Evolutionary conservation across 2,329 filamentous ascomycete species (phyloP), one percentile per base, ranked within the genome.

Genomic region (Salinomyces thailandicus): DNA sequence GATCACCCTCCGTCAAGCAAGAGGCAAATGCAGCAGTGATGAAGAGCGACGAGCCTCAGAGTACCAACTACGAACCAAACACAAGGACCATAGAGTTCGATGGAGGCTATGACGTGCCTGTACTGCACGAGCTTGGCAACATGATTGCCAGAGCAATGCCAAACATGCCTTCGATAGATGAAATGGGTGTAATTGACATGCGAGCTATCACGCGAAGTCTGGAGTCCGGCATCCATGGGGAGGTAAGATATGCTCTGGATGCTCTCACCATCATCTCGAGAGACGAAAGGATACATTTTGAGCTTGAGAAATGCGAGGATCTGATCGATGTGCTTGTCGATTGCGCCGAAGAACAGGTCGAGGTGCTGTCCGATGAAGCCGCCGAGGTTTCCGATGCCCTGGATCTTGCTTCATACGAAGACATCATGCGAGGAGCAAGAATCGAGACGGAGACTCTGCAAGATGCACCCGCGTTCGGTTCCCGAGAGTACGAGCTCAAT

Each of bases 241-340:
- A 98, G 62, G 80, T 94, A n/a, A 78, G 89, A 7, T 64, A 94
- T 43, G 89, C 89, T 2, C 67, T 98, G 30, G 91, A 96, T 58
- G 85, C 82, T 0, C 67, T 98, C 22, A 78, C 77, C 7, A 76
- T 75, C 14, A 69, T 91, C 9, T 85, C 82, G 2, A 73, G 73
- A 26, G 75, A 80, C 36, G 63, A 67, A 12, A 68, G 73, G 4
- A 70, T 80, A 16, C 69, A 71, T n/a, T 67, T 87, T 13, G 75
- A 78, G 28, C 64, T 94, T 27, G 70, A 77, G 38, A 75, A 75
- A 37, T 93, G 85, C 53, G 87, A 94, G 39, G 91, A 96, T 55
- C 62, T 98, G 38, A 72, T 94, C 13, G 91, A 96, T 42, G 81
- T 82, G 0, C 63, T 98, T 35, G 68, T 95, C 20, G 91, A 96